Evolutionary conservation across 2,329 filamentous ascomycete genomes (phyloP), one percentile per base, ranked within the genome.

Genomic region (Parascedosporium putredinis): DNA sequence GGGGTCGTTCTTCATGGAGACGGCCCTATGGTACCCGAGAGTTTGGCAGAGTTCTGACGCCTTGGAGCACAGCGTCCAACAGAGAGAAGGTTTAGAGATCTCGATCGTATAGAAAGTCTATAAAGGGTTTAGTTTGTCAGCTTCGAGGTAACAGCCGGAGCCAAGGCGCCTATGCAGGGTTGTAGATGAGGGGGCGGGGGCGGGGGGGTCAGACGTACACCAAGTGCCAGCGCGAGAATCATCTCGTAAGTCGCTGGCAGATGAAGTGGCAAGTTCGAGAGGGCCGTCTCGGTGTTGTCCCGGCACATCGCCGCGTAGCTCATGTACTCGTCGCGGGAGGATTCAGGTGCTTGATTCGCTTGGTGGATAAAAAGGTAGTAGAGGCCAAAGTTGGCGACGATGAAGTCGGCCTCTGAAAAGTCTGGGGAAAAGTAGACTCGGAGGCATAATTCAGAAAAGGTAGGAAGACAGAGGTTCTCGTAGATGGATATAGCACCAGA

Each of bases 1-100:
- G 34, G 60, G 79, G 55, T 79, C 75, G 81, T 69, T 5, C 46
- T 38, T 38, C 46, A 48, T 48, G 6, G 31, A 48, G 16, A 40
- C 31, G 18, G 31, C 46, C 8, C 61, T 54, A 47, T 64, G 60
- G 20, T 63, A 63, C 10, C 61, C 62, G 2, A 62, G 48, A 1
- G 58, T 62, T 34, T 64, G 61, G 14, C 61, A 62, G 5, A 64
- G 51, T 24, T 64, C 60, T 2, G 59, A 60, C 9, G 62, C 61
- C 10, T 63, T 63, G n/a, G 55, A 58, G n/a, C 56, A 56, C 5
- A 64, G 45, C 5, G 55, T 59, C 61, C 61, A 64, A 10, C 57
- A 56, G 10, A 64, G 57, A 0, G 61, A 63, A 6, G 61, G 62
- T 9, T 63, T 64, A 16, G 61, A 62, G 7, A 63, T 57, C 50